Conservation (phyloP, 2,329 filamentous ascomycete genomes). For the Fusarium caatingaense region DNA sequence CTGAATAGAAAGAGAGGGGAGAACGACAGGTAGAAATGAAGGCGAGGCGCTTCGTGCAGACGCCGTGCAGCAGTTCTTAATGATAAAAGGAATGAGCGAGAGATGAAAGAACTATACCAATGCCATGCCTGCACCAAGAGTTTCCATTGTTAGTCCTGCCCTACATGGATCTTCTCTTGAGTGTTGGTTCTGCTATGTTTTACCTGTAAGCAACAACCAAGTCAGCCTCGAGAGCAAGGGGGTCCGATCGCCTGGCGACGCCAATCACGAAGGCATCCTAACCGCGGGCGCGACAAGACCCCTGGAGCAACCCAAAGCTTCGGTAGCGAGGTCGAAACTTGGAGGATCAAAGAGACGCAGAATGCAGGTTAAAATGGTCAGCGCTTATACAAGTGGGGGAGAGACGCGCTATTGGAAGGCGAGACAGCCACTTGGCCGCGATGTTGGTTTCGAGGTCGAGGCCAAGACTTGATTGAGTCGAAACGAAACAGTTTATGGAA, state of each 20-base stretch:
- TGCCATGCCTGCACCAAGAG: constrained; percentile 11
- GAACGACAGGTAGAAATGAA: constrained; percentile 27
- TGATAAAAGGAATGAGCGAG: constrained; percentile 41
- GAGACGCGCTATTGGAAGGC: constrained; percentile 38
- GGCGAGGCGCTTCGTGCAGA: constrained; percentile 29
- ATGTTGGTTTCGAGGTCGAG: constrained; percentile 1
- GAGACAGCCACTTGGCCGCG: constrained; percentile 41
- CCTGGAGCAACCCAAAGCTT: constrained; percentile 34
- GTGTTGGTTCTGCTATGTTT: constrained; percentile 39
- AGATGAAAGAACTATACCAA: constrained; percentile 14
- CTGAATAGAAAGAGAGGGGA: constrained; percentile 11
- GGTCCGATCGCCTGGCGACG: constrained; percentile 35
- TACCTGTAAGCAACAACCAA: constrained; percentile 27
- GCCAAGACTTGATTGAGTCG: constrained; percentile 17
- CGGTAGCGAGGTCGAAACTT: constrained; percentile 33
- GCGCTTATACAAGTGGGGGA: constrained; percentile 46
- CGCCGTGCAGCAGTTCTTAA: constrained; percentile 34
- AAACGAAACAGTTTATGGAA: constrained; percentile 12
- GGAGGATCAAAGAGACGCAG: constrained; percentile 19
- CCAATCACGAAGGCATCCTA: constrained; percentile 44
- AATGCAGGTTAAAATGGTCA: constrained; percentile 24
- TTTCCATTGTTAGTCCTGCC: constrained; percentile 31
- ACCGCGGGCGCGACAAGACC: constrained; percentile 43
- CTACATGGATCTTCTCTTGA: constrained; percentile 26
- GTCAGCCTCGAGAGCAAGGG: constrained; percentile 33